phyloP scores from a whole-genome alignment of 495 filamentous ascomycete species.

The Penicillium cataractarum region DNA sequence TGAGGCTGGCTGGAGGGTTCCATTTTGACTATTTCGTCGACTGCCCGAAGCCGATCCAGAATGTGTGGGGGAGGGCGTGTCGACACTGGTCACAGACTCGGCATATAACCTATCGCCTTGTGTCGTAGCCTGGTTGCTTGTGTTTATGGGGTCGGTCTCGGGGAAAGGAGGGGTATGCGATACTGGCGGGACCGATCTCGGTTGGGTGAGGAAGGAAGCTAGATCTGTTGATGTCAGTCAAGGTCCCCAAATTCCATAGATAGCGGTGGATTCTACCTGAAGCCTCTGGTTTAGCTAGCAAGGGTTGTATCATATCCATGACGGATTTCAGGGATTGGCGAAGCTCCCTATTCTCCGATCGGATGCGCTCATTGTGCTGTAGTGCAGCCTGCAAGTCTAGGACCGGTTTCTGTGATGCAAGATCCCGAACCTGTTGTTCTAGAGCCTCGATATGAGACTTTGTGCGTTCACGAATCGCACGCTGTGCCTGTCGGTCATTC shows the following conservation, averaged over 20 bases:
- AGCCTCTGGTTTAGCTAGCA: slow-evolving; percentile 44
- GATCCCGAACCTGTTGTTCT: slow-evolving; percentile 69
- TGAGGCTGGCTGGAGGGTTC: slow-evolving; percentile 23
- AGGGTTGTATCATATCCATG: slow-evolving; percentile 66
- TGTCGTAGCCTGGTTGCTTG: slow-evolving; percentile 19
- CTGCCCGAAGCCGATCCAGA: slow-evolving; percentile 31
- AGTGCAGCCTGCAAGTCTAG: slow-evolving; percentile 74
- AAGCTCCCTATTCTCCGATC: slow-evolving; percentile 72
- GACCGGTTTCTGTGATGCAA: slow-evolving; percentile 76
- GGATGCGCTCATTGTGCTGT: slow-evolving; percentile 67
- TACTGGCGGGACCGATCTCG: slow-evolving; percentile 26
- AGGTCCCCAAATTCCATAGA: background rate
- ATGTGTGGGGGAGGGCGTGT: slow-evolving; percentile 43
- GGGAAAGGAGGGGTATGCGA: slow-evolving; percentile 31
- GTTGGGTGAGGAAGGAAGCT: slow-evolving; percentile 18
- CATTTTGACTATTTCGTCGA: slow-evolving; percentile 37
- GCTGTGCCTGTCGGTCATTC: slow-evolving; percentile 87
- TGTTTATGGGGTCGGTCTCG: slow-evolving; percentile 28
- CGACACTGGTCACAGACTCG: slow-evolving; percentile 39
- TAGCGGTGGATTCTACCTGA: slow-evolving; percentile 23
- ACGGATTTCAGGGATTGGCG: slow-evolving; percentile 62
- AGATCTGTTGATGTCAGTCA: slow-evolving; percentile 22
- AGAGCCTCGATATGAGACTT: slow-evolving; percentile 79
- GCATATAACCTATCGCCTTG: slow-evolving; percentile 32
- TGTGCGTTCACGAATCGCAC: slow-evolving; percentile 80